phyloP scores from a whole-genome alignment of 2,329 filamentous ascomycete genomes.

The Pseudogymnoascus sp. region DNA sequence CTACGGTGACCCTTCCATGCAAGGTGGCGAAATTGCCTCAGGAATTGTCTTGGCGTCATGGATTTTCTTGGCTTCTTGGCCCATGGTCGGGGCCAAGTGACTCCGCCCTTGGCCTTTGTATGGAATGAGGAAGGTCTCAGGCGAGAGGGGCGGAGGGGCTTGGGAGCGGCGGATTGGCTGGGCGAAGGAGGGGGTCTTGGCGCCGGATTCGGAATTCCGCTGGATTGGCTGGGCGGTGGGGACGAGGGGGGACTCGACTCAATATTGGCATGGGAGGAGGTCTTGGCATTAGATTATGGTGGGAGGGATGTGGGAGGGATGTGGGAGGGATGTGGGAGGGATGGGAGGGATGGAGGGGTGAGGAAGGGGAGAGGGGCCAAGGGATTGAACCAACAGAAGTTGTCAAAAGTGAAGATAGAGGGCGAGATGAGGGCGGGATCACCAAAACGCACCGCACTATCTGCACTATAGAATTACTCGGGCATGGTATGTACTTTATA shows the following conservation, averaged over 20 bases:
- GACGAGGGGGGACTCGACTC: background rate
- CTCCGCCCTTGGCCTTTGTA: background rate
- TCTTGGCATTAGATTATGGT: background rate
- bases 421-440: background rate
- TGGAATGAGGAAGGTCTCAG: background rate
- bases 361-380: background rate
- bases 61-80: background rate
- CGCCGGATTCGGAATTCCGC: background rate
- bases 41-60: background rate
- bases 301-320: background rate
- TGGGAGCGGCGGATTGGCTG: background rate
- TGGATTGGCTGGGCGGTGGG: background rate
- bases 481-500: background rate
- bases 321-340: background rate
- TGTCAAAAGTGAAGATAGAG: background rate
- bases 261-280: background rate
- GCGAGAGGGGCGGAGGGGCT: background rate
- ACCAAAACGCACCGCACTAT: background rate
- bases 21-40: background rate
- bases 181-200: background rate
- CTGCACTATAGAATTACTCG: background rate
- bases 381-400: background rate
- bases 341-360: no score
- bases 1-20: background rate
- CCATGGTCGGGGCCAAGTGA: background rate